Evolutionary conservation across 148 eudicot genomes (phyloP), one percentile per base, ranked within the genome.

Genomic region (Rhododendron mucronatum): DNA sequence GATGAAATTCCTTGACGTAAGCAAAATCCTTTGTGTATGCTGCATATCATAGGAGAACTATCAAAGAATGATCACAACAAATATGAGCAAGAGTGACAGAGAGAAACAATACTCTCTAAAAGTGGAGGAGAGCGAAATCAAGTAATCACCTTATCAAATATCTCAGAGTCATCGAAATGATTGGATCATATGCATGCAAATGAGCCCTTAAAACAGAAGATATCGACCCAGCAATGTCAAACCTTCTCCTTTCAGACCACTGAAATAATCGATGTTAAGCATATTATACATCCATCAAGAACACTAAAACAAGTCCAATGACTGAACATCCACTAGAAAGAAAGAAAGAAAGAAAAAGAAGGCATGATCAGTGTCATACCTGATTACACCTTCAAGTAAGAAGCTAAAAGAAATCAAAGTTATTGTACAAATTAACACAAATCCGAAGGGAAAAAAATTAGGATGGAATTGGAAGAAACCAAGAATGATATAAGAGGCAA

Each of bases 1-100:
- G 99, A 95, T 16, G 92, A 87, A 81, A 93, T 89, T 89, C 98
- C 98, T 91, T 97, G 98, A 85, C 93, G 94, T 81, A 93, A 89
- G 92, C 98, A 95, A 87, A 88, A 95, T 81, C 92, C 98, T 89
- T 95, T 95, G 87, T 97, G 99, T 87, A 97, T 93, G 90, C 99
- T 97, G 91, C 85, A 82, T 45, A 82, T 35, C 35, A 28, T 14
- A 71, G 21, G 55, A 86, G 86, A 14, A 73, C 78, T 73, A 59
- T 78, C 65, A 61, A 30, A 85, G 28, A 8, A 77, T 3, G 14
- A 87, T 47, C 7, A 47, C 14, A 71, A 80, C 30, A 61, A 47
- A 8, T 18, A 12, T 15, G 69, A 61, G 15, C 47, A 33, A 33
- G 74, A 37, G 57, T 13, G 69, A 23, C 44, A 51, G 59, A 15